A percentile compares a stretch with the other conserved stretches of the same genome.
Evolutionary conservation across 352 stramenopile species (phyloP).

Genomic region (Globisporangium yorkense): DNA sequence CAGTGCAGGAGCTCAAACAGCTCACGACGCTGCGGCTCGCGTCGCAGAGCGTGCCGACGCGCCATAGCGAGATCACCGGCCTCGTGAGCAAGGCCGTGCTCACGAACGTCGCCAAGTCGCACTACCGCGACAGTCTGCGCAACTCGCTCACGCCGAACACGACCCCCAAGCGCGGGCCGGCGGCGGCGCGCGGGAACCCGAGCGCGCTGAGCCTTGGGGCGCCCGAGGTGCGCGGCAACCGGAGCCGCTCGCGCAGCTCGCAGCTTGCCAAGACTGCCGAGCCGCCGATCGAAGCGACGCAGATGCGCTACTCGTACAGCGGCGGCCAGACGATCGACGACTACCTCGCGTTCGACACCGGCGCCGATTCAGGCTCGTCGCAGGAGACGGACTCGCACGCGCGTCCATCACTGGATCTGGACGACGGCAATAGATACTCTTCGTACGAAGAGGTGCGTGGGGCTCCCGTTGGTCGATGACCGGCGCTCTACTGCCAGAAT

Average conservation of each 20-base stretch:
- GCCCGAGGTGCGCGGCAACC: slow-evolving; percentile 34
- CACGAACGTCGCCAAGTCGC: slow-evolving; percentile 66
- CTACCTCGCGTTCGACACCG: slow-evolving; percentile 37
- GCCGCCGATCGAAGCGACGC: slow-evolving; percentile 22
- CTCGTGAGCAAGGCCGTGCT: slow-evolving; percentile 75
- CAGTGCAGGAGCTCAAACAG: slow-evolving; percentile 83
- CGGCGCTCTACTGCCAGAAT: not conserved
- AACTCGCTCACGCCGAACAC: slow-evolving; percentile 45
- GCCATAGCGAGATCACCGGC: slow-evolving; percentile 61
- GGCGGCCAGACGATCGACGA: slow-evolving; percentile 51
- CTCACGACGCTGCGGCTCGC: slow-evolving; percentile 73
- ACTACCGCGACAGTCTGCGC: slow-evolving; percentile 67
- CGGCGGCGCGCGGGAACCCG: slow-evolving; percentile 9
- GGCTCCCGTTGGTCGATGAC: too few relatives aligned
- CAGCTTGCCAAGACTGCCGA: slow-evolving; percentile 32
- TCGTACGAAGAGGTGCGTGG: slow-evolving; percentile 27
- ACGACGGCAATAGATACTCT: slow-evolving; percentile 25
- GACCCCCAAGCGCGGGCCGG: slow-evolving; percentile 36
- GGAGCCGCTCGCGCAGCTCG: slow-evolving; percentile 48
- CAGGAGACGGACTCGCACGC: slow-evolving; percentile 39
- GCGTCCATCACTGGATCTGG: slow-evolving; percentile 24
- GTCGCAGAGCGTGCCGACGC: slow-evolving; percentile 54
- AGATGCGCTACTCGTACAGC: slow-evolving; percentile 62
- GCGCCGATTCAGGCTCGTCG: slow-evolving; percentile 41
- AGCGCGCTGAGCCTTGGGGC: slow-evolving; percentile 21